Evolutionary conservation across 345 rosid species (phyloP).

Genomic region (Salix exigua): DNA sequence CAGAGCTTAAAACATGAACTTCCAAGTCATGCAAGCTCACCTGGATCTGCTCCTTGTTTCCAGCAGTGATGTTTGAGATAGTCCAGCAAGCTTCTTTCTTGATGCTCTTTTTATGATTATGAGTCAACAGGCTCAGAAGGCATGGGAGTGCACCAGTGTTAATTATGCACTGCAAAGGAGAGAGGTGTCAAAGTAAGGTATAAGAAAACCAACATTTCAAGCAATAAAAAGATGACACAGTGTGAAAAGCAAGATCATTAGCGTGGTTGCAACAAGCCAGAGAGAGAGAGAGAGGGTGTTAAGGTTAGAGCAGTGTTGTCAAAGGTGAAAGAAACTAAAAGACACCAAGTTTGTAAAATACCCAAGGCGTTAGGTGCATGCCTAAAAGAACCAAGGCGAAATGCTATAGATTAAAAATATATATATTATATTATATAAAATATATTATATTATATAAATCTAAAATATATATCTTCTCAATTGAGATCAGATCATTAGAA

Average conservation of each 20-base stretch:
- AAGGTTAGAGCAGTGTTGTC: too few species aligned
- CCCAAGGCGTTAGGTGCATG: too few species aligned
- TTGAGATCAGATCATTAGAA: too few species aligned
- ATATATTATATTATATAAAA: too few species aligned
- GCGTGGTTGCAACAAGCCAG: not conserved
- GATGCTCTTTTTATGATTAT: constrained; percentile 25
- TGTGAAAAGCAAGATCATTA: not conserved
- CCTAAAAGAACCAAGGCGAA: too few species aligned
- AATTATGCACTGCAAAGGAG: constrained; percentile 16
- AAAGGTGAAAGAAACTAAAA: too few species aligned
- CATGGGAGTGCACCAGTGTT: constrained; percentile 18
- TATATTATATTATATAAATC: too few species aligned
- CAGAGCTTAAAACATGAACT: not conserved
- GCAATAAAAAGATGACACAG: not conserved
- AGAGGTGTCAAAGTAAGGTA: not conserved
- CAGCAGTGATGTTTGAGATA: constrained; percentile 32
- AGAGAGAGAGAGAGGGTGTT: not conserved
- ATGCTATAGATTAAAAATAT: too few species aligned
- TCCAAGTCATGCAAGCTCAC: not conserved
- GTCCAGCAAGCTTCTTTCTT: constrained; percentile 38
- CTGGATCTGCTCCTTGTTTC: constrained; percentile 28
- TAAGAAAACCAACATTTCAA: not conserved
- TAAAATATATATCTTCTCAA: too few species aligned
- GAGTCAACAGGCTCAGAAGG: constrained; percentile 21
- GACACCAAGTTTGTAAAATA: too few species aligned